Conservation (phyloP, 2,329 filamentous ascomycete species). For the Pseudopyricularia cyperi region DNA sequence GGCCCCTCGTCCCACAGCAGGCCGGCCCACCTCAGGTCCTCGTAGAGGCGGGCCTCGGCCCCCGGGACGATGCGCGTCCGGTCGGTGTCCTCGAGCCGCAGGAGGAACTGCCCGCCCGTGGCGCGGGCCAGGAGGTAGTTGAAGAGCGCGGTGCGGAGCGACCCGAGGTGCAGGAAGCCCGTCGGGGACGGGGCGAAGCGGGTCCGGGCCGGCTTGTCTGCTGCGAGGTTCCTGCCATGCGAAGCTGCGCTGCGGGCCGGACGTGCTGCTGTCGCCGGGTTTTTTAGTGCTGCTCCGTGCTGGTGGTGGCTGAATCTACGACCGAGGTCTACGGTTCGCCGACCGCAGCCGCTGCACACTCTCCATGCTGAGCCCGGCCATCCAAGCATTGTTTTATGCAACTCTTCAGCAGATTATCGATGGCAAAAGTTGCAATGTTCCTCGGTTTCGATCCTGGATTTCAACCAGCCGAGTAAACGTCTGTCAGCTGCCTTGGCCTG, state of each 20-base stretch:
- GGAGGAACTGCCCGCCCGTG: constrained; percentile 78
- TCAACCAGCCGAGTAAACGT: no score
- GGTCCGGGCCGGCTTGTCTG: constrained; percentile 52
- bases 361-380: background rate
- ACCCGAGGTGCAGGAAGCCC: constrained; percentile 84
- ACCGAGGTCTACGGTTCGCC: background rate
- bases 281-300: background rate
- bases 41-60: constrained; percentile 64
- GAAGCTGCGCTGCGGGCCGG: background rate
- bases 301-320: background rate
- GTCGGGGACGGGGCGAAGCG: constrained; percentile 95
- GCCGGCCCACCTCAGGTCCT: constrained; percentile 80
- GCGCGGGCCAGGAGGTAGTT: constrained; percentile 84
- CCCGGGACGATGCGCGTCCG: constrained; percentile 73
- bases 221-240: constrained; percentile 9
- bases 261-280: background rate
- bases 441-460: no score
- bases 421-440: no score
- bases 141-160: constrained; percentile 83
- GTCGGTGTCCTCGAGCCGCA: constrained; percentile 92
- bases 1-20: constrained; percentile 92
- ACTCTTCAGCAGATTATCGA: background rate
- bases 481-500: no score
- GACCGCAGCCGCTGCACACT: background rate
- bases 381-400: background rate